Evolutionary conservation across 495 filamentous ascomycete species (phyloP).

Genomic region (Tuber melanosporum): DNA sequence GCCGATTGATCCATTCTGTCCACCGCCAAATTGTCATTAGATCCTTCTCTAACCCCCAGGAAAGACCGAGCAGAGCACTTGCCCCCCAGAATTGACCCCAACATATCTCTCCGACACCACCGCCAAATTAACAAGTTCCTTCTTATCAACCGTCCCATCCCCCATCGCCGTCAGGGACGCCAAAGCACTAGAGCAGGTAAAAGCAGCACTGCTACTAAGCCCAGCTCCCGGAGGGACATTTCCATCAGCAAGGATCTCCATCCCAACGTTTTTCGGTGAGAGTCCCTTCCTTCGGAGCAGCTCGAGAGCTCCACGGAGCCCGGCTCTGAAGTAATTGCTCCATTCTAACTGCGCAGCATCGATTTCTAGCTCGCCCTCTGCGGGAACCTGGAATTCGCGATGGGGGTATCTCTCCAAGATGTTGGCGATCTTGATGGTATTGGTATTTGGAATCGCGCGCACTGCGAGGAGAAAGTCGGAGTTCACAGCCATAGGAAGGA

Average conservation of each 20-base stretch:
- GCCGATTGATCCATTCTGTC: slow-evolving; percentile 92
- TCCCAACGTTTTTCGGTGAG: slow-evolving; percentile 61
- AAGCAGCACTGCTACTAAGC: slow-evolving; percentile 87
- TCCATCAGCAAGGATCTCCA: slow-evolving; percentile 85
- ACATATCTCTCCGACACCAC: slow-evolving; percentile 91
- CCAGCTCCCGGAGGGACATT: slow-evolving; percentile 88
- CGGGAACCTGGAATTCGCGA: slow-evolving; percentile 66
- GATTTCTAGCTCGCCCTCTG: slow-evolving; percentile 64
- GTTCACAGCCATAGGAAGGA: slow-evolving; percentile 89
- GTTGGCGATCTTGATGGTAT: slow-evolving; percentile 67
- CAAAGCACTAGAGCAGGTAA: slow-evolving; percentile 83
- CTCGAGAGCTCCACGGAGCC: slow-evolving; percentile 71
- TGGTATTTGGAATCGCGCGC: slow-evolving; percentile 48
- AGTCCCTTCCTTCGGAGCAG: slow-evolving; percentile 63
- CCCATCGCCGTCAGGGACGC: slow-evolving; percentile 85
- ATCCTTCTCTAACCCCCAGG: neutral
- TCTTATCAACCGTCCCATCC: slow-evolving; percentile 72
- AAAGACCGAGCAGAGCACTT: slow-evolving; percentile 40
- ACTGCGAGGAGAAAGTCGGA: slow-evolving; percentile 87
- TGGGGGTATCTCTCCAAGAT: slow-evolving; percentile 70
- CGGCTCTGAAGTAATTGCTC: slow-evolving; percentile 97
- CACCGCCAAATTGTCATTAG: neutral
- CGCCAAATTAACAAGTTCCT: slow-evolving; percentile 77
- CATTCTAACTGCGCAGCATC: slow-evolving; percentile 81
- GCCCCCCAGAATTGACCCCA: slow-evolving; percentile 93